Evolutionary conservation across 2,329 filamentous ascomycete species (phyloP).

Genomic region (Calonectria fujianensis): DNA sequence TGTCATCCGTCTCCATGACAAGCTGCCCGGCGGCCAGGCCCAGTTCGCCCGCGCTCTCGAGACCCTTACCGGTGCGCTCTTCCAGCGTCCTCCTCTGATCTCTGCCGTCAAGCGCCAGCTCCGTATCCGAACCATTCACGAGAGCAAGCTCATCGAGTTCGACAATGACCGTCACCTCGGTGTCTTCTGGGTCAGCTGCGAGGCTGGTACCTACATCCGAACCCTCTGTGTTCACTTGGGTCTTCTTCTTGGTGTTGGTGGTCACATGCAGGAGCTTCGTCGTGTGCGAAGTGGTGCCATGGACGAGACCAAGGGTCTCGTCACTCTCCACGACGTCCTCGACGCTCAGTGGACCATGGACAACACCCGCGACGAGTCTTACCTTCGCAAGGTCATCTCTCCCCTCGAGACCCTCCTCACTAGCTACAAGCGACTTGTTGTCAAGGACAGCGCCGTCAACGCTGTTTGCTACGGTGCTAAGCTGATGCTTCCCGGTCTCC

Average conservation of each 20-base stretch:
- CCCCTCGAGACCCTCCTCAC: slow-evolving; percentile 94
- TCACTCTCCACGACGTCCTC: slow-evolving; percentile 90
- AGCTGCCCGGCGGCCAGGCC: slow-evolving; percentile 92
- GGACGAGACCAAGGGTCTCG: slow-evolving; percentile 91
- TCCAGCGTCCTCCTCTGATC: slow-evolving; percentile 93
- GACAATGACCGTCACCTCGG: slow-evolving; percentile 98
- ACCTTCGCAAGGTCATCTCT: slow-evolving; percentile 91
- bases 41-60: slow-evolving; percentile 96
- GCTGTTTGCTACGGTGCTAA: slow-evolving; percentile 99
- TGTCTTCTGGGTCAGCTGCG: slow-evolving; percentile 99
- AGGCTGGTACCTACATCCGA: slow-evolving; percentile 97
- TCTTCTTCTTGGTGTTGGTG: slow-evolving; percentile 85
- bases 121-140: slow-evolving; percentile 97
- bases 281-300: slow-evolving; percentile 96
- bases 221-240: slow-evolving; percentile 97
- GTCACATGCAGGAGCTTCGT: slow-evolving; percentile 98
- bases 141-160: slow-evolving; percentile 97
- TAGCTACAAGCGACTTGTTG: slow-evolving; percentile 96
- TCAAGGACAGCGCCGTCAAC: slow-evolving; percentile 90
- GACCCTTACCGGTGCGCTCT: slow-evolving; percentile 95
- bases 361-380: slow-evolving; percentile 95
- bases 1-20: slow-evolving; percentile 96
- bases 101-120: slow-evolving; percentile 99
- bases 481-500: slow-evolving; percentile 96
- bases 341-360: slow-evolving; percentile 98